Percentiles rank a stretch among this genome's conserved stretches.
Evolutionary conservation across 495 filamentous ascomycete species (phyloP).

Genomic region (Neurospora sp.): DNA sequence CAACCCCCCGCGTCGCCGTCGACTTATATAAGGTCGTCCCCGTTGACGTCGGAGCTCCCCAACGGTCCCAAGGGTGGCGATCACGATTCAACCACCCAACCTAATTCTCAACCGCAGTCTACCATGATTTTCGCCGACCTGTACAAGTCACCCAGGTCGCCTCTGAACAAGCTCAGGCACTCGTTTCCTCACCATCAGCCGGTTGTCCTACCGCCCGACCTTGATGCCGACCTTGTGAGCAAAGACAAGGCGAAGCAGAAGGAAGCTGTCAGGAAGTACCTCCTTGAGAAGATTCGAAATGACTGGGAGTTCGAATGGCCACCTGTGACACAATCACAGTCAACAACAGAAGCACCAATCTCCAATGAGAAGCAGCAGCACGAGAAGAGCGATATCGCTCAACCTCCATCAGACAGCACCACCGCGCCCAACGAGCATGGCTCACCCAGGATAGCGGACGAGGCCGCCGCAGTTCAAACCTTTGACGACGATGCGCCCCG

Average conservation of each 20-base stretch:
- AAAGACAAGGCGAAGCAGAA: conserved; percentile 45
- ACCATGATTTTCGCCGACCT: conserved; percentile 31
- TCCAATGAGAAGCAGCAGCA: not conserved
- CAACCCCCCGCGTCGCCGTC: conserved; percentile 5
- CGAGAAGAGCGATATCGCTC: not conserved
- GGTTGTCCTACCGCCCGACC: conserved; percentile 18
- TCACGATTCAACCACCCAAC: not conserved
- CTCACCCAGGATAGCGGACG: not conserved
- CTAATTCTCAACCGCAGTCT: not conserved
- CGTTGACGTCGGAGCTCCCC: conserved; percentile 3
- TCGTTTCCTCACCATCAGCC: conserved; percentile 17
- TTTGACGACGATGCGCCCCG: conserved; percentile 8
- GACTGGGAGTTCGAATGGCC: conserved; percentile 49
- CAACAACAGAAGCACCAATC: not conserved
- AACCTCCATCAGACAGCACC: not conserved
- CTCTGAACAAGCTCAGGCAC: conserved; percentile 30
- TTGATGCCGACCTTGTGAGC: conserved; percentile 44
- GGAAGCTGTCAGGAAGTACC: conserved; percentile 39
- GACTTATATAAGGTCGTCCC: conserved; percentile 16
- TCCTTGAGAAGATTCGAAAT: conserved; percentile 44
- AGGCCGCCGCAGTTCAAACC: not conserved
- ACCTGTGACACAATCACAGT: conserved; percentile 4
- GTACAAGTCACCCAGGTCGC: conserved; percentile 26
- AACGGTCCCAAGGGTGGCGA: conserved; percentile 13
- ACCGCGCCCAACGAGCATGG: not conserved